Evolutionary conservation across 352 stramenopile genomes (phyloP), one percentile per base, ranked within the genome.

Genomic region (Phytophthora meadii): DNA sequence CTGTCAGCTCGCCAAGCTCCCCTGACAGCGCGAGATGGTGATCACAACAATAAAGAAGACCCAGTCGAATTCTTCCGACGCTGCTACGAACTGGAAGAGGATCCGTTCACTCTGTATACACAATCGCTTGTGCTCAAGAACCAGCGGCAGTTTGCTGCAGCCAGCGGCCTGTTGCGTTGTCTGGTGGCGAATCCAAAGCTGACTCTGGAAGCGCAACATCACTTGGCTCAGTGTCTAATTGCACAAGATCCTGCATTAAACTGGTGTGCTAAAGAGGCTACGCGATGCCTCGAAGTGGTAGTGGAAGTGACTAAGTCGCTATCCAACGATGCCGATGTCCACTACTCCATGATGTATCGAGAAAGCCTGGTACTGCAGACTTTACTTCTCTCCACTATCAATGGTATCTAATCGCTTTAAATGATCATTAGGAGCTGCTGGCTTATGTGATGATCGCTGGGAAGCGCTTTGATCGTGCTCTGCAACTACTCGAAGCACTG

Each of bases 151-250:
- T 86, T 78, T 46, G 56, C 65, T n/a, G 54, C 61, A 22, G 74
- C 68, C 41, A 79, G 63, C 17, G 58, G 60, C 4, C 39, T 84
- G 42, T 61, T 84, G 37, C 66, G 74, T 4, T 56, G 55, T 30
- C 9, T 75, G 40, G 28, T 71, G 17, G 40, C 51, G 24, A 70
- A 52, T 60, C 11, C 59, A 51, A 57, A 40, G 39, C 30, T 76
- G 25, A 62, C 68, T 0, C 37, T 77, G 1, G 76, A 82, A n/a
- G 71, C 71, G 11, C 65, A 72, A 8, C 57, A 78, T 24, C 80
- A 79, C 50, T 61, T 89, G 40, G 76, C 73, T 14, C 68, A 82
- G 61, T 89, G 80, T 30, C 67, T 89, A 8, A 28, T 89, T 40
- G 49, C 74, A 37, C 62, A 74, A 36, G 65, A 84, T 15, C 61